Conservation (phyloP, 116 monocot genomes). For the Zostera marina region DNA sequence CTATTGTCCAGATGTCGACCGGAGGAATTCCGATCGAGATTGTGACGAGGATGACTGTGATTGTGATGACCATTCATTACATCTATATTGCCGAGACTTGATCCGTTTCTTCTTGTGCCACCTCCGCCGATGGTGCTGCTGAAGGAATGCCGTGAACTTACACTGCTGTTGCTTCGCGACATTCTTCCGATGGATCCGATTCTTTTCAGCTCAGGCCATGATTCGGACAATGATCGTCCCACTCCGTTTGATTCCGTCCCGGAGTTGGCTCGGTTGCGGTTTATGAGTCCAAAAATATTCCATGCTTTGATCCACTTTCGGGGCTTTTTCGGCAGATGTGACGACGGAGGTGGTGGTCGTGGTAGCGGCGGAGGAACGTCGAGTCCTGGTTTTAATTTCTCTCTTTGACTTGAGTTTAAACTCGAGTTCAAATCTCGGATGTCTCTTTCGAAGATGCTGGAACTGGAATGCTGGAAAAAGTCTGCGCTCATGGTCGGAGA, state of each 20-base stretch:
- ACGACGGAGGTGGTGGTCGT: no score
- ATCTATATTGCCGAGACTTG: no score
- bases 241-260: conserved; percentile 16
- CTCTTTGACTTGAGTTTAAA: conserved; percentile 35
- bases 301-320: conserved; percentile 55
- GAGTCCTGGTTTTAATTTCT: conserved; percentile 2
- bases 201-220: conserved; percentile 26
- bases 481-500: conserved; percentile 28
- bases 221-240: conserved; percentile 34
- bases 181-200: conserved; percentile 3
- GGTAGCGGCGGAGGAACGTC: no score
- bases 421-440: conserved; percentile 32
- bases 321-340: conserved; percentile 22
- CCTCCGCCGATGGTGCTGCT: conserved; percentile 20
- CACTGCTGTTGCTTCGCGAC: conserved; percentile 37
- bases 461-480: conserved; percentile 20
- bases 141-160: conserved; percentile 46
- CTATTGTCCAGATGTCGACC: conserved; percentile 37
- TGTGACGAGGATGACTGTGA: no score
- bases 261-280: conserved; percentile 13
- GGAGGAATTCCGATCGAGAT: conserved; percentile 48
- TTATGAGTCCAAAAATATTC: conserved; percentile 72
- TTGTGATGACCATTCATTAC: no score
- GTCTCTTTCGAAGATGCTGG: conserved; percentile 26
- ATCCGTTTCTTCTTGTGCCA: conserved; percentile 25